Percentiles rank a stretch among this genome's conserved stretches.
These are phyloP conservation scores for Diaporthe helianthi DNA, from an alignment of 2,329 filamentous ascomycete species.

Conservation along the genomic window DNA sequence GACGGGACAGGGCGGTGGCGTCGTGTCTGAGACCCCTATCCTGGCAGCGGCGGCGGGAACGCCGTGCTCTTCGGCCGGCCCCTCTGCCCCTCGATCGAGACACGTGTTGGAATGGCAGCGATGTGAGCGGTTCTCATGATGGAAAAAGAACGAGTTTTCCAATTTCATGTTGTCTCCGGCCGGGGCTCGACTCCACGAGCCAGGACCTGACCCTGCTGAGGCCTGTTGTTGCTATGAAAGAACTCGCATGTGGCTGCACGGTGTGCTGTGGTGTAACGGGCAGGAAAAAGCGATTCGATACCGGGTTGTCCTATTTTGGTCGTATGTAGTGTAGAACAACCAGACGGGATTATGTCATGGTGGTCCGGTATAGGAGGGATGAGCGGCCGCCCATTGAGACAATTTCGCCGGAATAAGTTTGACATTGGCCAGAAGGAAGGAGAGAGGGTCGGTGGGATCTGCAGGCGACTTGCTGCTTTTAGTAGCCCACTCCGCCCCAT, in stretches of 20 bases:
- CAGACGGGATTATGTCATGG: constrained; percentile 22
- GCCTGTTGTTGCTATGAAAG: neutral
- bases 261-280: neutral
- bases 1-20: constrained; percentile 26
- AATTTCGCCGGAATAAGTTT: constrained; percentile 12
- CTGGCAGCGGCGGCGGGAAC: constrained; percentile 11
- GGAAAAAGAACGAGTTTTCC: neutral
- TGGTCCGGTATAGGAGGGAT: constrained; percentile 9
- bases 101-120: constrained; percentile 20
- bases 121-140: neutral
- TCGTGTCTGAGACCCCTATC: constrained; percentile 20
- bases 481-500: neutral
- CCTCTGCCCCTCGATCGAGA: constrained; percentile 17
- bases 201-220: neutral
- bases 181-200: neutral
- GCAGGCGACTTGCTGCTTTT: neutral
- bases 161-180: neutral
- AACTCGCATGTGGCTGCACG: neutral
- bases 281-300: neutral
- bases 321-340: neutral
- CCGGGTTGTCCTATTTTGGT: constrained; percentile 8
- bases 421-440: constrained; percentile 3
- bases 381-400: constrained; percentile 20
- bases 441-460: constrained; percentile 1
- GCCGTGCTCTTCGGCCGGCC: neutral